Conservation (phyloP, 176 grass and related monocot genomes). For the Cenchrus americanus region DNA sequence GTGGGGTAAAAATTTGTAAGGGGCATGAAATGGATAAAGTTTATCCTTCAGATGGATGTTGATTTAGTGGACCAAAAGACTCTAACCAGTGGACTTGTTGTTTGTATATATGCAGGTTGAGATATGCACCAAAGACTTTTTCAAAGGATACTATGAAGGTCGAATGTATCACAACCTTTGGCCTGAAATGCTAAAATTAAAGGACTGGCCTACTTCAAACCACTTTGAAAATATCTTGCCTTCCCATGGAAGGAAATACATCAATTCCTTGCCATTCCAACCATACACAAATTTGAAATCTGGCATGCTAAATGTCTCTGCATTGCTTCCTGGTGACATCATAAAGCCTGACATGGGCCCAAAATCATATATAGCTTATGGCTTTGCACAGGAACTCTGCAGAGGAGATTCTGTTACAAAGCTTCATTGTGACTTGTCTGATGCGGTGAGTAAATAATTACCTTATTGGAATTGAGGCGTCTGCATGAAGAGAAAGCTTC, state of each 20-base stretch:
- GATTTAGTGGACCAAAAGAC: background rate
- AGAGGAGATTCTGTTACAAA: constrained; percentile 93
- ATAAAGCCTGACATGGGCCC: constrained; percentile 81
- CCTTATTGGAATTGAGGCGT: background rate
- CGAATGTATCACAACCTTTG: constrained; percentile 58
- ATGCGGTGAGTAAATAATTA: constrained; percentile 67
- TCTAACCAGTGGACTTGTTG: constrained; percentile 1
- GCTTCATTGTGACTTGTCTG: constrained; percentile 81
- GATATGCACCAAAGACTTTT: constrained; percentile 56
- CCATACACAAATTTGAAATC: constrained; percentile 71
- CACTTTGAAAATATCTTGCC: constrained; percentile 82
- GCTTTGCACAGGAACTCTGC: constrained; percentile 64
- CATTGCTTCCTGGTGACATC: constrained; percentile 57
- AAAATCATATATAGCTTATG: constrained; percentile 96
- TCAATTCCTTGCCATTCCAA: constrained; percentile 71
- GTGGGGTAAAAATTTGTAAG: background rate
- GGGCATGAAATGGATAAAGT: background rate
- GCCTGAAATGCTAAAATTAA: constrained; percentile 87
- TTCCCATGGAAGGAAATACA: constrained; percentile 58
- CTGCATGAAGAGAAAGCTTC: background rate
- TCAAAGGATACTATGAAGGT: constrained; percentile 61
- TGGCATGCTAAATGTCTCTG: constrained; percentile 67
- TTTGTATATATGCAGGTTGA: constrained; percentile 47
- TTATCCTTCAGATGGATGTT: background rate
- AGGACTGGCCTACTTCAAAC: constrained; percentile 84